Evolutionary conservation across 2,329 filamentous ascomycete genomes (phyloP), one percentile per base, ranked within the genome.

Genomic region (Venturiaceae sp.): DNA sequence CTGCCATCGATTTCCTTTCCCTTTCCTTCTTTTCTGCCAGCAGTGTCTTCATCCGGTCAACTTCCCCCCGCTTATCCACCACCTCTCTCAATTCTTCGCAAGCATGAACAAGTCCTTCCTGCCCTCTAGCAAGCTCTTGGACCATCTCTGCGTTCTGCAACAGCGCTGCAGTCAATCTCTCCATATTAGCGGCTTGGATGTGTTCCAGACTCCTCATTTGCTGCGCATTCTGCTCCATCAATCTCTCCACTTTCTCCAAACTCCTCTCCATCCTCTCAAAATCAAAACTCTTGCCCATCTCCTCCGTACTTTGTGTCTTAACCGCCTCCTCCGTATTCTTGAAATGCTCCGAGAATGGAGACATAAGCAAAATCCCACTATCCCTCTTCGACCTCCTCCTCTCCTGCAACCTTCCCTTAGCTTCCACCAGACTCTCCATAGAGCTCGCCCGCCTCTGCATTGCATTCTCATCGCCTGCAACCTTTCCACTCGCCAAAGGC

Each of bases 211-310:
- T 44, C 30, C 57, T n/a, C 28, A 58, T 46, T 30, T 58, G 57
- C 36, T 21, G 23, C 33, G 47, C 57, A 55, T 58, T 58, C 33
- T 34, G 36, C 21, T 58, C 57, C 57, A 58, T 53, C 32, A 58
- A 33, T 34, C 39, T 39, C 34, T 58, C 46, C 16, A 58, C 32
- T 9, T 44, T 53, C n/a, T 46, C 57, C 46, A 58, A 16, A 16
- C 37, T 53, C 33, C 34, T 32, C 34, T 58, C 57, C 57, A 58
- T 37, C 8, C 57, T 33, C 23, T 58, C 57, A 26, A 58, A 53
- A 21, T 58, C 47, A 14, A 58, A 44, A 7, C 2, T 16, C 28
- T 32, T 41, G 19, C 5, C 13, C 4, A 9, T 36, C 19, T 34
- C 47, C 21, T 14, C 57, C n/a, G 36, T 13, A 8, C 23, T 34